A percentile compares a stretch with the other conserved stretches of the same genome.
phyloP scores from a whole-genome alignment of 2,329 filamentous ascomycete species.

The Penicillium sp. region DNA sequence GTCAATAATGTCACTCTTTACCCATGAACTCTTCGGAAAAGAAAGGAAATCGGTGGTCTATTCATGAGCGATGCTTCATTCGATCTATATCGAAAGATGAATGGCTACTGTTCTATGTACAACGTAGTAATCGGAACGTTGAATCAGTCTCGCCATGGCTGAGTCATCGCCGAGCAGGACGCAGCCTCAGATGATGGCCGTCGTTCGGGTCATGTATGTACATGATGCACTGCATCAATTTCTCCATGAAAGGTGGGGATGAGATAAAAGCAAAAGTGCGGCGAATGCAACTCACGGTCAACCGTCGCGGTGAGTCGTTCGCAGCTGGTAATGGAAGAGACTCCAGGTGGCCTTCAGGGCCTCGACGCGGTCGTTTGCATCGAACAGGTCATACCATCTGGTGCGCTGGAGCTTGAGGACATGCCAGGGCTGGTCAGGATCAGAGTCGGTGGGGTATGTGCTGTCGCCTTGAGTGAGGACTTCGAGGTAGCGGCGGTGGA shows the following conservation, averaged over 20 bases:
- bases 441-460: conserved; percentile 20
- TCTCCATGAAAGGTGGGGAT: neutral
- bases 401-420: conserved; percentile 55
- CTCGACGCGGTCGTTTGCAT: conserved; percentile 53
- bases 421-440: conserved; percentile 47
- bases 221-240: conserved; percentile 14
- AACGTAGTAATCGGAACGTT: neutral
- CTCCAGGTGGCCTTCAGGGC: conserved; percentile 59
- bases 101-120: neutral
- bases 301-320: conserved; percentile 20
- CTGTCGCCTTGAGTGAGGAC: conserved; percentile 49
- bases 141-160: neutral
- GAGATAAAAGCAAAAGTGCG: neutral
- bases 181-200: neutral
- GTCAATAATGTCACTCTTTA: too few species aligned
- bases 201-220: conserved; percentile 9
- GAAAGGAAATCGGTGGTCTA: neutral
- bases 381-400: conserved; percentile 59
- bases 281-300: neutral
- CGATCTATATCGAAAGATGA: neutral
- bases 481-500: conserved; percentile 58
- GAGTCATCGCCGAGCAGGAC: neutral
- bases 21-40: too few species aligned
- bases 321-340: conserved; percentile 54
- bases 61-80: neutral